Evolutionary conservation across 2,329 filamentous ascomycete genomes (phyloP), one percentile per base, ranked within the genome.

Genomic region (Ophiostoma sp.): DNA sequence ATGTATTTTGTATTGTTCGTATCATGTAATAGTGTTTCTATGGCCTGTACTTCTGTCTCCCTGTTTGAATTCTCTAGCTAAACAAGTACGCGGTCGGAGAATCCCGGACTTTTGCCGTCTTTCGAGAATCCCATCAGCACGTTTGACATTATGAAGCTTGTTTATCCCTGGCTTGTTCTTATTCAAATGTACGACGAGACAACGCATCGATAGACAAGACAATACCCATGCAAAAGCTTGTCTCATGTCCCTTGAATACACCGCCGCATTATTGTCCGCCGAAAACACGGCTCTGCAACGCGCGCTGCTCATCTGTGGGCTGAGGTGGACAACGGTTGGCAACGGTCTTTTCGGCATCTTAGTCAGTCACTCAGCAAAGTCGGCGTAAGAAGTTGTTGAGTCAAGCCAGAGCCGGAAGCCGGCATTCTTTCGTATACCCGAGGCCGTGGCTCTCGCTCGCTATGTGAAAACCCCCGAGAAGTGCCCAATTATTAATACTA

Each of bases 291-390:
- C 49, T 16, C 47, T 18, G 47, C 14, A 14, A 55, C 8, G n/a
- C 7, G n/a, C 2, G 7, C n/a, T 27, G 6, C 49, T 36, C 7
- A 55, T 36, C 36, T 62, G 27, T 62, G 36, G 36, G 27, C 5
- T 62, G 58, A 9, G n/a, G 58, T 62, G 36, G 41, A 36, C 58
- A 62, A 62, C 58, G 27, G 47, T 18, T 49, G 47, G 47, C 47
- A 49, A 49, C 47, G 14, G 47, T 49, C 47, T 49, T 49, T 18
- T 49, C 47, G 47, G 47, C 18, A 49, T 49, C 2, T 49, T 49
- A 49, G 47, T 49, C 47, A 18, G 14, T n/a, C 16, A 5, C 45
- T 47, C 45, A 47, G 12, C 16, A 14, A 44, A 44, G 9, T 11
- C 16, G 12, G 27, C 27, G 27, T 27, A 2, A 27, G 27, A 27